These are phyloP conservation scores for Kodamaea hsintzibuensis DNA, from an alignment of 805 yeast species.

Conservation along the genomic window DNA sequence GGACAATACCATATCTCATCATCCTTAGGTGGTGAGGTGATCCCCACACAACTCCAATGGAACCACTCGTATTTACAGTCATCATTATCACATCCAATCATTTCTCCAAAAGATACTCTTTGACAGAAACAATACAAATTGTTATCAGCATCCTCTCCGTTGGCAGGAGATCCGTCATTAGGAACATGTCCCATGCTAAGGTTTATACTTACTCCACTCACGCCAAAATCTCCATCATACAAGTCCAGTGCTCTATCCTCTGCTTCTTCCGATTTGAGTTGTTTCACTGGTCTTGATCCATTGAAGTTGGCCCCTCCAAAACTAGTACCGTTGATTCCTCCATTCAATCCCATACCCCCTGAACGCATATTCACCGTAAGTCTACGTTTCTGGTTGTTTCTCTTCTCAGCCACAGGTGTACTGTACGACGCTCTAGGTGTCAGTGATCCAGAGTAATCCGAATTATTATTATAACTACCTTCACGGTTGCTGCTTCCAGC, in stretches of 20 bases:
- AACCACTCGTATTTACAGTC: constrained; percentile 93
- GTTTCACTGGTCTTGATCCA: constrained; percentile 9
- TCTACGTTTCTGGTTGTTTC: constrained; percentile 27
- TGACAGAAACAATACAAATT: constrained; percentile 83
- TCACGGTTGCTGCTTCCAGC: constrained; percentile 11
- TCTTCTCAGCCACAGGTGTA: constrained; percentile 11
- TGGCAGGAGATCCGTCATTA: constrained; percentile 37
- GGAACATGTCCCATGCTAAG: constrained; percentile 10
- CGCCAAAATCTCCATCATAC: constrained; percentile 11
- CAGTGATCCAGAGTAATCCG: constrained; percentile 30
- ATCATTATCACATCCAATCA: constrained; percentile 95
- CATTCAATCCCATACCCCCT: neutral
- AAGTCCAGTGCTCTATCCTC: constrained; percentile 12
- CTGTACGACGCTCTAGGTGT: constrained; percentile 26
- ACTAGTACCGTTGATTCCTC: constrained; percentile 4
- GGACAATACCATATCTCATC: constrained; percentile 88
- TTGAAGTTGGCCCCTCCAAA: neutral
- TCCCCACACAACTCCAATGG: constrained; percentile 92
- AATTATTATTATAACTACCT: constrained; percentile 16
- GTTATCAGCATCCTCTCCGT: constrained; percentile 45
- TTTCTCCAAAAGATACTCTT: constrained; percentile 90
- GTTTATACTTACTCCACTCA: constrained; percentile 10
- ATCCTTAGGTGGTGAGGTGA: constrained; percentile 85
- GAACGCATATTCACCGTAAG: constrained; percentile 14
- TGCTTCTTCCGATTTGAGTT: constrained; percentile 15